Conservation (phyloP, 768 basidiomycete genomes). For the Leccinum rimulosum region DNA sequence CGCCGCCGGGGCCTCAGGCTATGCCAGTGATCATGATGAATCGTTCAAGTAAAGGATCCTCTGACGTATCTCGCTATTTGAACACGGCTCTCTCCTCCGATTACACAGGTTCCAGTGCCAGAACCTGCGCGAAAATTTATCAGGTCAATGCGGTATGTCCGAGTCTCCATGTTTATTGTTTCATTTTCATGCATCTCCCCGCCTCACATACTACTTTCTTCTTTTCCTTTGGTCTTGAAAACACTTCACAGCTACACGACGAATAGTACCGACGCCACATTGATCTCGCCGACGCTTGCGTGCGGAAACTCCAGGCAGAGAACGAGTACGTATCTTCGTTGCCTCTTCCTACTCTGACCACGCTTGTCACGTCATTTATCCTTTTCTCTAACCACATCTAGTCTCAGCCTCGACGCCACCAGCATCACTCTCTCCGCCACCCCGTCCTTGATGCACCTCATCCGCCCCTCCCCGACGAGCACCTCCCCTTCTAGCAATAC, state of each 20-base stretch:
- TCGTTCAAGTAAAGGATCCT: no score
- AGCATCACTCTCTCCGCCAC: slow-evolving; percentile 32
- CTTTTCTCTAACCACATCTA: neutral
- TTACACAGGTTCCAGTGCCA: no score
- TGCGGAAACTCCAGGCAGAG: slow-evolving; percentile 32
- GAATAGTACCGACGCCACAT: slow-evolving; percentile 29
- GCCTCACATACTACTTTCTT: no score
- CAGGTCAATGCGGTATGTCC: no score
- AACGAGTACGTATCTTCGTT: slow-evolving; percentile 26
- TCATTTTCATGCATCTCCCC: no score
- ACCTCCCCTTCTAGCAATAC: slow-evolving; percentile 16
- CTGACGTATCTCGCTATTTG: no score
- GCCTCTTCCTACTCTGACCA: no score
- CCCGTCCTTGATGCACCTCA: slow-evolving; percentile 31
- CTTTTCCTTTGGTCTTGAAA: no score
- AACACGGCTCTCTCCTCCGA: slow-evolving; percentile 6
- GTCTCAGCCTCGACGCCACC: slow-evolving; percentile 34
- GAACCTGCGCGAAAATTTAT: no score
- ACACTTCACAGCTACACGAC: slow-evolving; percentile 17
- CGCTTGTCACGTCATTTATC: neutral
- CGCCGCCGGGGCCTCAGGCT: neutral
- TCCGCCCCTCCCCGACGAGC: slow-evolving; percentile 25
- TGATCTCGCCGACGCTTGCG: slow-evolving; percentile 24
- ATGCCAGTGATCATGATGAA: no score
- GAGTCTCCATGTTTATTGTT: no score